Base-by-base conservation (phyloP, 148 eudicot genomes). In the Heliosperma pusillum region DNA sequence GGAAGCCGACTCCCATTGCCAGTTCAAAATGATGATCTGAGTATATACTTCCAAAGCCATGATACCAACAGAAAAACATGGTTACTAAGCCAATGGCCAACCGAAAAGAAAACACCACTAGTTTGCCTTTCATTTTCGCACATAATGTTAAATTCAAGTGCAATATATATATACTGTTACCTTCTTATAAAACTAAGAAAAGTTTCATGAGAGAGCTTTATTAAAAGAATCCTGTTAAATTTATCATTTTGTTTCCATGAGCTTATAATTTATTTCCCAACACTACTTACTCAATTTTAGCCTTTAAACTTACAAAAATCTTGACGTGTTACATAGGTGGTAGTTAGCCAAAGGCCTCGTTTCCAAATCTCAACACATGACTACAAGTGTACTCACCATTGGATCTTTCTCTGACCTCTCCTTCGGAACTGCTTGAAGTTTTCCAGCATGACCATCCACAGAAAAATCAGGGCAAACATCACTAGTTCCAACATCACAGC, bases 381-480 rank as follows among this genome's bases (percentile, higher is more conserved):
- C 66, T 7, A 64, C 19, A 76, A 50, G 29, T 71, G 33, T 45
- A 77, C 87, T 79, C 71, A 89, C 92, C 88, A 19, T 76, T 44
- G 70, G 30, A 72, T 78, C 85, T 75, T 71, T 66, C 42, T 74
- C 72, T 53, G 66, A 64, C 65, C 56, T 74, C 22, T 58, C 84
- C 20, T 72, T 64, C 60, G 62, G 25, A 61, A 66, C 50, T 22
- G 74, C 74, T 60, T 72, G 79, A 61, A 56, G 71, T 72, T 83
- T 81, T 36, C 66, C 82, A 77, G 13, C 55, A 64, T 71, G 69
- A 66, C 47, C 57, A 74, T 70, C 79, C 73, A 70, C 33, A 60
- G 83, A 42, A 73, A 74, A 68, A 30, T 71, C 81, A 60, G 84
- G 74, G 66, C 70, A 82, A 52, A 26, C 82, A 81, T 80, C 77